phyloP scores from a whole-genome alignment of 768 basidiomycete genomes.

The Dioszegia crocea region DNA sequence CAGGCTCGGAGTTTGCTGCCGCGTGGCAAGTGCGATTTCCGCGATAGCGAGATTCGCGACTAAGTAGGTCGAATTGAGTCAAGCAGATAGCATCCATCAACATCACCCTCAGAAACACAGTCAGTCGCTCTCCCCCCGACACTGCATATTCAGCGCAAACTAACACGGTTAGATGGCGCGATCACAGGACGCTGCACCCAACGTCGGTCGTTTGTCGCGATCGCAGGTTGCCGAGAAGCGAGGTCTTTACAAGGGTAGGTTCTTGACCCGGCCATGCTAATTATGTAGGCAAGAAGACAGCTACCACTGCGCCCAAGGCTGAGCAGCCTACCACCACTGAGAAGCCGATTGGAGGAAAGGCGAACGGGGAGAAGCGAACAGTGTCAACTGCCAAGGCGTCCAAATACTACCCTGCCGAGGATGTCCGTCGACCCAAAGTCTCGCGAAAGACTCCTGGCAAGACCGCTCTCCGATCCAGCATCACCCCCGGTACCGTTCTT shows the following conservation, averaged over 20 bases:
- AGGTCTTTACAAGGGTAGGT: constrained; percentile 71
- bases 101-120: constrained; percentile 2
- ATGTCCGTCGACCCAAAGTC: constrained; percentile 84
- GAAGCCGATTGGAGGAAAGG: constrained; percentile 71
- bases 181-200: constrained; percentile 70
- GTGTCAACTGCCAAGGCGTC: constrained; percentile 76
- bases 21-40: no score
- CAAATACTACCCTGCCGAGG: constrained; percentile 62
- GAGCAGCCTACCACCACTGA: constrained; percentile 68
- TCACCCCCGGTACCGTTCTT: constrained; percentile 89
- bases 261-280: not conserved
- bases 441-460: constrained; percentile 72
- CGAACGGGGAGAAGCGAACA: constrained; percentile 83
- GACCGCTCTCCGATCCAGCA: constrained; percentile 72
- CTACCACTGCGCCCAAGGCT: constrained; percentile 61
- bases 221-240: constrained; percentile 76
- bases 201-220: constrained; percentile 76
- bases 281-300: constrained; percentile 57
- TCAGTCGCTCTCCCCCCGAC: not conserved
- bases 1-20: no score
- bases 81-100: constrained; percentile 13
- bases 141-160: constrained; percentile 1
- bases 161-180: constrained; percentile 48
- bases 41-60: no score
- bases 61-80: no score